A percentile compares a stretch with the other conserved stretches of the same genome.
phyloP scores from a whole-genome alignment of 2,329 filamentous ascomycete species.

The Penicillium sp. region DNA sequence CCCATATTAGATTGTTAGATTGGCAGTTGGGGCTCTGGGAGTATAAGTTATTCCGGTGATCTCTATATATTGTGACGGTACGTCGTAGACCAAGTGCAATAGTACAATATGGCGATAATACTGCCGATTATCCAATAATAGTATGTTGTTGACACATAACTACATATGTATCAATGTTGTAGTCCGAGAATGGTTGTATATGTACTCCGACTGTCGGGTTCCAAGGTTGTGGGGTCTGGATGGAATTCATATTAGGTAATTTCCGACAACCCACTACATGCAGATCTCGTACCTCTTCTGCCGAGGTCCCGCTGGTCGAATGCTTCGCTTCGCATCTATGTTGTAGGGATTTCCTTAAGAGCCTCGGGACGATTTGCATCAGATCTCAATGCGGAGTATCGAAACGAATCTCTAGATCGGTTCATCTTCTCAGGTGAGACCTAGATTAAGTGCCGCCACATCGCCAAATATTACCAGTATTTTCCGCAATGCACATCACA shows the following conservation, averaged over 20 bases:
- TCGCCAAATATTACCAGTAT: neutral
- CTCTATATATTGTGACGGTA: neutral
- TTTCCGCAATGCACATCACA: neutral
- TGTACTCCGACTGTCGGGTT: too few relatives aligned
- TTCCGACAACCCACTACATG: neutral
- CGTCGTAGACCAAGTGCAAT: too few relatives aligned
- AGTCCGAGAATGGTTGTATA: too few relatives aligned
- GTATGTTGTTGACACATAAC: too few relatives aligned
- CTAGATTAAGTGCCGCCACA: neutral
- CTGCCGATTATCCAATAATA: too few relatives aligned
- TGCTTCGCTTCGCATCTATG: neutral
- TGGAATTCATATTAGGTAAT: neutral
- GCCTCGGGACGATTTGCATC: neutral
- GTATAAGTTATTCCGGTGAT: neutral
- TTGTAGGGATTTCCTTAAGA: neutral
- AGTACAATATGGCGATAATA: too few relatives aligned
- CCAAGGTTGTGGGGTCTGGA: neutral
- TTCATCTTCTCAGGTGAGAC: neutral
- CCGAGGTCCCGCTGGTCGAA: neutral
- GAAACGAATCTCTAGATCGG: neutral
- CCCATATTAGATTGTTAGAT: neutral
- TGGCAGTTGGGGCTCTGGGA: neutral
- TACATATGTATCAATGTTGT: too few relatives aligned
- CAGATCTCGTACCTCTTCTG: neutral
- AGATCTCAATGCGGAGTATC: constrained; percentile 2